Base-by-base conservation (phyloP, 139 green algal genomes). In the Tetraselmis chui region DNA sequence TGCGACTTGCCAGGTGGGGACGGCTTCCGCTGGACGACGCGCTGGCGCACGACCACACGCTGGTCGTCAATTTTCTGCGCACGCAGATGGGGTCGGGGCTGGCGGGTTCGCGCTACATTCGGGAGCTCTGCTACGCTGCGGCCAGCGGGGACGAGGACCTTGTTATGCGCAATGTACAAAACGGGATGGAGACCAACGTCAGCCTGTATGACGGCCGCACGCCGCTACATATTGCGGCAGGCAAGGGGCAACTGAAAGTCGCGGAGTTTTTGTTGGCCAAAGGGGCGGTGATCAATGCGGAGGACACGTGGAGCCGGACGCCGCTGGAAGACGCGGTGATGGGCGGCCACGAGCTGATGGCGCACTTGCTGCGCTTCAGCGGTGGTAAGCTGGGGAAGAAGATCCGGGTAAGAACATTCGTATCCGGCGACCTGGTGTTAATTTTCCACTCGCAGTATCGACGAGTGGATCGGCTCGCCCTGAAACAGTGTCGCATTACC, bases 141-240 rank as follows among this genome's bases (percentile, higher is more conserved):
- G 83, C 83, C 59, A 67, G 31, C 26, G 79, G 58, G 31, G 79
- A 78, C 31, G 79, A 83, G 76, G 59, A 80, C 31, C 74, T 80
- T 74, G 45, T 86, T 31, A 81, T 58, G 2, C 28, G 74, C 25
- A 58, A 87, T 32, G 75, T 90, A 22, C 74, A 86, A 2, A 83
- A 90, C 58, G 86, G 86, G 0, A 81, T 88, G 29, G 84, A 91
- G 31, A 79, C 86, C 26, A 83, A 90, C 78, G 32, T 75, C 1
- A 79, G 58, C 23, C 84, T 91, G 79, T 91, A 91, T 59, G 88
- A 91, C 80, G 28, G 77, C 31, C 82, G 88, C 25, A 91, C 87
- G 23, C 59, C 88, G 32, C 78, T 91, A 24, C 88, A 91, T 74
- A 82, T 91, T 30, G 88, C 88, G 1, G 80, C 84, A 0, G n/a